Percentiles rank a stretch among this genome's conserved stretches.
Evolutionary conservation across 2,329 filamentous ascomycete genomes (phyloP).

Genomic region (Pyricularia sp.): DNA sequence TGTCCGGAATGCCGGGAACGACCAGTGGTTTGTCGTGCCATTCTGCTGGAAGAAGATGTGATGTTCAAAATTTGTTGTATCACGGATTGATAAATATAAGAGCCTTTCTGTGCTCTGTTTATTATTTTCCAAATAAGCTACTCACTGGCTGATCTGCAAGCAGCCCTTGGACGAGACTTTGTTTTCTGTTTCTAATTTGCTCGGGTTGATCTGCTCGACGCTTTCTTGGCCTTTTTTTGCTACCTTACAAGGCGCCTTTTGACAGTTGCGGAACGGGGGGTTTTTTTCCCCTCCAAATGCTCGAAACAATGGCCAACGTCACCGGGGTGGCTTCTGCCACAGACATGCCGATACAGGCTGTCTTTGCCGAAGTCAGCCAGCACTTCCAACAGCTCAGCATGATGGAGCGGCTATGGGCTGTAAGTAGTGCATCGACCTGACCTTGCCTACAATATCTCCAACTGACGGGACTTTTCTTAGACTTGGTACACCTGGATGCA

Average conservation of each 20-base stretch:
- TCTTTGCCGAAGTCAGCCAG: slow-evolving; percentile 51
- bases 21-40: neutral
- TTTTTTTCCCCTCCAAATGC: neutral
- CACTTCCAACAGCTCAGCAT: slow-evolving; percentile 79
- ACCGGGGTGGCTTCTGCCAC: neutral
- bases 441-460: no score
- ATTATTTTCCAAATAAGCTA: neutral
- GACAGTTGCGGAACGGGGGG: neutral
- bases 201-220: neutral
- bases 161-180: neutral
- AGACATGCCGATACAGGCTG: slow-evolving; percentile 16
- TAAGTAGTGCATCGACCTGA: slow-evolving; percentile 22
- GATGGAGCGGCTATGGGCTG: slow-evolving; percentile 78
- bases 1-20: neutral
- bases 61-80: neutral
- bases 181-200: neutral
- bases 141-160: neutral
- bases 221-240: neutral
- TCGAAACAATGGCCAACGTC: slow-evolving; percentile 1
- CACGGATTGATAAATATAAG: neutral
- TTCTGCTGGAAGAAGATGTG: neutral
- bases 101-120: neutral
- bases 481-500: slow-evolving; percentile 99
- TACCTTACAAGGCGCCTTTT: neutral
- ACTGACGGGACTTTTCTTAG: slow-evolving; percentile 16